phyloP scores from a whole-genome alignment of 2,329 filamentous ascomycete species.

The Arachnomyces sp. region DNA sequence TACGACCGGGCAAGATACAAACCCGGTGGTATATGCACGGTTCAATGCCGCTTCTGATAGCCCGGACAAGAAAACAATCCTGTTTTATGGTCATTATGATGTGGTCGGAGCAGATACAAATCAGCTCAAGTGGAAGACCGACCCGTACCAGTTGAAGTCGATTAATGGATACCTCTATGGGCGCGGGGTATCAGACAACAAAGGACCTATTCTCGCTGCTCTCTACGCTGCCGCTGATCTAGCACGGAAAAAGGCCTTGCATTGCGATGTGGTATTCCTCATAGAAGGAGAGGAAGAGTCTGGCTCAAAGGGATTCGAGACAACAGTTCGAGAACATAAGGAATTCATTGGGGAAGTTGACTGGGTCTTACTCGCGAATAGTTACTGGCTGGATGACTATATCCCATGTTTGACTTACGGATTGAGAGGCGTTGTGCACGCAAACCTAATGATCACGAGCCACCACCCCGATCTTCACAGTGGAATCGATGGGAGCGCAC shows the following conservation, averaged over 20 bases:
- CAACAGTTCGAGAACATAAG: constrained; percentile 73
- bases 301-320: constrained; percentile 82
- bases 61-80: constrained; percentile 67
- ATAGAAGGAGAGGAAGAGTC: constrained; percentile 97
- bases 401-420: constrained; percentile 94
- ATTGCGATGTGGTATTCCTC: constrained; percentile 83
- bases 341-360: constrained; percentile 81
- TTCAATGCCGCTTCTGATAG: constrained; percentile 70
- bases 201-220: constrained; percentile 89
- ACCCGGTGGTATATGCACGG: constrained; percentile 86
- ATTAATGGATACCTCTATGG: constrained; percentile 91
- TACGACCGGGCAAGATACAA: constrained; percentile 69
- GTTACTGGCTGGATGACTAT: constrained; percentile 96
- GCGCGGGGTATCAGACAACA: constrained; percentile 95
- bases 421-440: constrained; percentile 85
- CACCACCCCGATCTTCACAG: constrained; percentile 84
- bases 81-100: constrained; percentile 98
- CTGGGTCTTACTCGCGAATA: constrained; percentile 92
- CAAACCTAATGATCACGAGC: constrained; percentile 80
- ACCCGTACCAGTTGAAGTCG: constrained; percentile 85
- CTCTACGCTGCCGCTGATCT: constrained; percentile 89
- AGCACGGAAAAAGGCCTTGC: constrained; percentile 71
- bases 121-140: constrained; percentile 72
- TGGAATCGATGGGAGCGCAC: constrained; percentile 88
- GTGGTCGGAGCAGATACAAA: constrained; percentile 85